Percentiles rank a stretch among this genome's conserved stretches.
Conservation (phyloP, 371 early-diverging fungal species). For the Hamiltosporidium tvaerminnensis region DNA sequence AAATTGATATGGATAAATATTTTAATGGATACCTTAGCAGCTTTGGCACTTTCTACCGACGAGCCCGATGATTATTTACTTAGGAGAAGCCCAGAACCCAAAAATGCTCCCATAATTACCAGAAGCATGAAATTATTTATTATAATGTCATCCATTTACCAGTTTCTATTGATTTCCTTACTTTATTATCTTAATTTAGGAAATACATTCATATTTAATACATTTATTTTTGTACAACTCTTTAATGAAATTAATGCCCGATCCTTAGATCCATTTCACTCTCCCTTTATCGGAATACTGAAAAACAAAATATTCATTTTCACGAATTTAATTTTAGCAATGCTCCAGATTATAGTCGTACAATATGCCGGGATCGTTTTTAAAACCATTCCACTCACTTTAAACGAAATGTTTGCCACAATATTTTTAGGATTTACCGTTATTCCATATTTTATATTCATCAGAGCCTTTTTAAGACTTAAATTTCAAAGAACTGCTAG, state of each 20-base stretch:
- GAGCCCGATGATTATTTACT: constrained; percentile 61
- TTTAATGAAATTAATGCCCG: constrained; percentile 57
- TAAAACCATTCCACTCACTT: background rate
- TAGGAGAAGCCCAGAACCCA: constrained; percentile 61
- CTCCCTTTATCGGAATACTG: constrained; percentile 57
- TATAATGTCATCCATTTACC: constrained; percentile 65
- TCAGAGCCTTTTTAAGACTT: background rate
- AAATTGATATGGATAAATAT: constrained; percentile 68
- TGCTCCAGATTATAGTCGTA: constrained; percentile 57
- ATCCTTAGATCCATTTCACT: background rate
- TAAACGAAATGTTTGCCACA: background rate
- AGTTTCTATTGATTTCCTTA: constrained; percentile 56
- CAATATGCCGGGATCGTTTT: constrained; percentile 36
- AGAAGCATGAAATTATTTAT: constrained; percentile 76
- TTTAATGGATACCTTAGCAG: constrained; percentile 67
- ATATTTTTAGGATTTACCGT: background rate
- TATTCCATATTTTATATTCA: background rate
- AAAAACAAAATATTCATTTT: constrained; percentile 62
- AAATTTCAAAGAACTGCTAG: too few species aligned
- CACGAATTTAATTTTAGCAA: constrained; percentile 57
- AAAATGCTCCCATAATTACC: constrained; percentile 64
- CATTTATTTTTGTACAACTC: constrained; percentile 79
- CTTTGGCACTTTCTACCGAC: constrained; percentile 68
- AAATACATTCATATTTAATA: constrained; percentile 71
- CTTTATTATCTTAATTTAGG: constrained; percentile 55